A percentile compares a stretch with the other conserved stretches of the same genome.
Evolutionary conservation across 257 asterid genomes (phyloP).

Genomic region (Solanum habrochaites): DNA sequence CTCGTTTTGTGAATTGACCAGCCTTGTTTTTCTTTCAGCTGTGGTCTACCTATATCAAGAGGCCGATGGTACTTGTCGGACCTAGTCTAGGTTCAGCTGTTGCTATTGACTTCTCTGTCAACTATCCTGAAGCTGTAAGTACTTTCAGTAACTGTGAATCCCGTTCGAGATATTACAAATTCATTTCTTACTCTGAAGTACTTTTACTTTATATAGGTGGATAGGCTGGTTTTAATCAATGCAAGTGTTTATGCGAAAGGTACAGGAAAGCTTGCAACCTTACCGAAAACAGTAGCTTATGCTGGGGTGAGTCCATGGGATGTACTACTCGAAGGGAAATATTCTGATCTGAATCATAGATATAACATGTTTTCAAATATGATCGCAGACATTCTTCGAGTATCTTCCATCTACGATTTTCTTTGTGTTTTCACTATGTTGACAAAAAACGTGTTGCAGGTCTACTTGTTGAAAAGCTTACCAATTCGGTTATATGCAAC

Average conservation of each 20-base stretch:
- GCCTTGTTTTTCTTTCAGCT: conserved; percentile 24
- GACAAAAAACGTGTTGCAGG: conserved; percentile 21
- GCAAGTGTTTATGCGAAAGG: conserved; percentile 96
- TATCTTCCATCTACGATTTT: background rate
- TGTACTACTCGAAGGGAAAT: background rate
- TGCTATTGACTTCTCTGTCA: conserved; percentile 61
- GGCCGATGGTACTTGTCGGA: conserved; percentile 82
- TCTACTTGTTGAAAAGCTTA: conserved; percentile 44
- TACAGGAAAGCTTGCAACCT: conserved; percentile 64
- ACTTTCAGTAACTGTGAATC: background rate
- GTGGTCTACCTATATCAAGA: conserved; percentile 59
- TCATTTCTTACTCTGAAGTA: background rate
- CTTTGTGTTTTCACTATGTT: background rate
- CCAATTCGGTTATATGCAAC: conserved; percentile 67
- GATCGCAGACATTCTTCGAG: background rate
- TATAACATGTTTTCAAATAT: background rate
- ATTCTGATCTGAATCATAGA: background rate
- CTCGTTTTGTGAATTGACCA: background rate
- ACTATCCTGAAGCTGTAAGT: conserved; percentile 77
- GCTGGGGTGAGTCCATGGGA: conserved; percentile 40
- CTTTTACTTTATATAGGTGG: conserved; percentile 42
- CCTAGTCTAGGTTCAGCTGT: conserved; percentile 96
- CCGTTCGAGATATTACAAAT: background rate
- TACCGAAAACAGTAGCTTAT: conserved; percentile 68
- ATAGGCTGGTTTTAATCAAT: conserved; percentile 71